Percentiles rank a stretch among this genome's conserved stretches.
Evolutionary conservation across 2,329 filamentous ascomycete species (phyloP).

Genomic region (Parafenestella ontariensis): DNA sequence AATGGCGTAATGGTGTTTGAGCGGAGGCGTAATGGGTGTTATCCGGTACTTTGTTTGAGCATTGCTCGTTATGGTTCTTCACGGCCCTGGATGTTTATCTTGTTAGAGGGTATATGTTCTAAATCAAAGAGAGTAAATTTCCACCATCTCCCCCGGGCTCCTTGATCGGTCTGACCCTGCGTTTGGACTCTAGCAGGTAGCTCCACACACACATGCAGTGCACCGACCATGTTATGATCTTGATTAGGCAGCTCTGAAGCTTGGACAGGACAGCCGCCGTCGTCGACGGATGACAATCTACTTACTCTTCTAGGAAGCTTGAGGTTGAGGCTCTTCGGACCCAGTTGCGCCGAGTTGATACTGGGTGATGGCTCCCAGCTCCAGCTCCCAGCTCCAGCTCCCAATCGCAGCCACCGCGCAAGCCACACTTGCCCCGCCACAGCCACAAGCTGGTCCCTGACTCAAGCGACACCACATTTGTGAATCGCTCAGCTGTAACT

Average conservation of each 20-base stretch:
- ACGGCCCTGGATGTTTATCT: constrained; percentile 5
- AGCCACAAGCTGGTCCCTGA: constrained; percentile 35
- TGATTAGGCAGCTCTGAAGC: constrained; percentile 46
- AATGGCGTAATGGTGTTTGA: constrained; percentile 37
- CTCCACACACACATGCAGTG: constrained; percentile 22
- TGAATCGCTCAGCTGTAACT: constrained; percentile 14
- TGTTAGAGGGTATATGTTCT: constrained; percentile 9
- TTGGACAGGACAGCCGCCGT: constrained; percentile 38
- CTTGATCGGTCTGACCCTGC: constrained; percentile 8
- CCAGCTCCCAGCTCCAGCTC: too few relatives aligned
- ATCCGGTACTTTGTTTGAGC: constrained; percentile 7
- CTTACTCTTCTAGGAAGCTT: constrained; percentile 38
- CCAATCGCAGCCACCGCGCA: too few relatives aligned
- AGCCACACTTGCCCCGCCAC: too few relatives aligned
- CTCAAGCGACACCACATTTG: constrained; percentile 33
- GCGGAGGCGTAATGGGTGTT: constrained; percentile 35
- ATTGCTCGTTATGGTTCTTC: constrained; percentile 4
- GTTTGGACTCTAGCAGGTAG: constrained; percentile 4
- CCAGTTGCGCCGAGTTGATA: background rate
- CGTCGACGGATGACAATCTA: constrained; percentile 27
- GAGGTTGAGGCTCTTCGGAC: constrained; percentile 13
- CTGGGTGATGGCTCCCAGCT: too few relatives aligned
- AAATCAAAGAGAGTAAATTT: background rate
- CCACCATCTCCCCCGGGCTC: background rate
- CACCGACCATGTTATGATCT: constrained; percentile 29